Conservation (phyloP, 495 filamentous ascomycete genomes). For the Astrothelium subdiscretum region DNA sequence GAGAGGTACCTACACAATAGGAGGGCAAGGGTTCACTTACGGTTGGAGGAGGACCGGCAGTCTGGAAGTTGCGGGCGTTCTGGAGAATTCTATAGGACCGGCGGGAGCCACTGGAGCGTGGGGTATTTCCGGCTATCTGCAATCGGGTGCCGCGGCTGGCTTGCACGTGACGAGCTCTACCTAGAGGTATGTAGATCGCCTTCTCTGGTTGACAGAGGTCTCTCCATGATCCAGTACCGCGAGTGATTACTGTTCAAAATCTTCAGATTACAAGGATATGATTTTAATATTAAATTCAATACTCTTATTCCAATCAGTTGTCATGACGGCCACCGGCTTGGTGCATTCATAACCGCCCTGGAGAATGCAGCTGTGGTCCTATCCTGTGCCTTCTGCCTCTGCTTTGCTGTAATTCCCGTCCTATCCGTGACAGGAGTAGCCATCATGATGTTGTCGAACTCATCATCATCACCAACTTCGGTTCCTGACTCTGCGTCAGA, state of each 20-base stretch:
- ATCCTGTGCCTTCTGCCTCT: conserved; percentile 34
- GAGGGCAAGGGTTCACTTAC: not conserved
- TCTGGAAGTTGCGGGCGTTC: conserved; percentile 3
- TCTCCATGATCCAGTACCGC: no score
- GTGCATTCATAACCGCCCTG: conserved; percentile 47
- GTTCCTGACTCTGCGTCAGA: conserved; percentile 54
- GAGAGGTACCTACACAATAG: not conserved
- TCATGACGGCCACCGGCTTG: conserved; percentile 49
- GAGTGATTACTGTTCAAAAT: no score
- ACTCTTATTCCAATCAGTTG: no score
- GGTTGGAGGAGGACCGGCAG: not conserved
- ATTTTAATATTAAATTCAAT: no score
- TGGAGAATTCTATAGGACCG: conserved; percentile 2
- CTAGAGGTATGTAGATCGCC: no score
- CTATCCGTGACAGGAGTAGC: conserved; percentile 78
- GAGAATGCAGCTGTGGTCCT: conserved; percentile 48
- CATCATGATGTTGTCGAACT: conserved; percentile 83
- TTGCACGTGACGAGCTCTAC: not conserved
- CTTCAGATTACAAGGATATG: no score
- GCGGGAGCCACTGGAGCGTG: no score
- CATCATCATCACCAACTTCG: conserved; percentile 25
- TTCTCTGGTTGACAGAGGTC: no score
- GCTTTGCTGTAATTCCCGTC: conserved; percentile 56
- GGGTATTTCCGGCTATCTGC: no score
- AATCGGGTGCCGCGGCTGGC: no score